phyloP scores from a whole-genome alignment of 1,284 basidiomycete species.

The Tilletiaria anomala region DNA sequence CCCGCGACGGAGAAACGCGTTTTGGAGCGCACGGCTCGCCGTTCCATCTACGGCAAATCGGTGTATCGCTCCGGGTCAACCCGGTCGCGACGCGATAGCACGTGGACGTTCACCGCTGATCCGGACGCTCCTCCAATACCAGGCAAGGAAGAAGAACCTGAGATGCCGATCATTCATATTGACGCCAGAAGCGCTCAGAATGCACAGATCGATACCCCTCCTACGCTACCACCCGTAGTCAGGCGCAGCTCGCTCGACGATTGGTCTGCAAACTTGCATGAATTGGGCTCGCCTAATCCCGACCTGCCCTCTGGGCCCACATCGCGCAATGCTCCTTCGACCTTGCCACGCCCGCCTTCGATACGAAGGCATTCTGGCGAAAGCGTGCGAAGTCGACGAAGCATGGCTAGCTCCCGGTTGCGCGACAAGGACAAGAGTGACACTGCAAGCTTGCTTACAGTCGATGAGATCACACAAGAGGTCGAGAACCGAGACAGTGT shows the following conservation, averaged over 20 bases:
- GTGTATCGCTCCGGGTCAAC: slow-evolving; percentile 7
- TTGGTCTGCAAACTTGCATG: slow-evolving; percentile 15
- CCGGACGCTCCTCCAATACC: slow-evolving; percentile 20
- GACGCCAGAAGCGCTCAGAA: slow-evolving; percentile 11
- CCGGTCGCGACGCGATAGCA: slow-evolving; percentile 26
- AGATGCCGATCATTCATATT: slow-evolving; percentile 15
- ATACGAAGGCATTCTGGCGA: slow-evolving; percentile 23
- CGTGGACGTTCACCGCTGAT: slow-evolving; percentile 29
- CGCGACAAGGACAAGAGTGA: slow-evolving; percentile 55
- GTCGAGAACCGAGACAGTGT: slow-evolving; percentile 70
- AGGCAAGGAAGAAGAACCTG: slow-evolving; percentile 10
- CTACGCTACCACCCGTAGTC: slow-evolving; percentile 22
- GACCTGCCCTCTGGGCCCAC: neutral
- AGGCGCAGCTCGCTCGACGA: slow-evolving; percentile 21
- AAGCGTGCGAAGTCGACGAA: slow-evolving; percentile 17
- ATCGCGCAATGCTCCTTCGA: neutral
- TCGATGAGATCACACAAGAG: slow-evolving; percentile 93
- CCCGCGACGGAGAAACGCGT: slow-evolving; percentile 68
- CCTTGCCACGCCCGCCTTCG: neutral
- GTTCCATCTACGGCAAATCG: slow-evolving; percentile 27
- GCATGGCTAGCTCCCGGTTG: slow-evolving; percentile 13
- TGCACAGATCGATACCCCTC: slow-evolving; percentile 8
- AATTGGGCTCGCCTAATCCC: neutral
- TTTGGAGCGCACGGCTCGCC: slow-evolving; percentile 24
- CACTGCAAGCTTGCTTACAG: slow-evolving; percentile 77